Percentiles rank a stretch among this genome's conserved stretches.
These are phyloP conservation scores for Vitis rotundifolia DNA, from an alignment of 164 flowering plant genomes.

Conservation along the genomic window DNA sequence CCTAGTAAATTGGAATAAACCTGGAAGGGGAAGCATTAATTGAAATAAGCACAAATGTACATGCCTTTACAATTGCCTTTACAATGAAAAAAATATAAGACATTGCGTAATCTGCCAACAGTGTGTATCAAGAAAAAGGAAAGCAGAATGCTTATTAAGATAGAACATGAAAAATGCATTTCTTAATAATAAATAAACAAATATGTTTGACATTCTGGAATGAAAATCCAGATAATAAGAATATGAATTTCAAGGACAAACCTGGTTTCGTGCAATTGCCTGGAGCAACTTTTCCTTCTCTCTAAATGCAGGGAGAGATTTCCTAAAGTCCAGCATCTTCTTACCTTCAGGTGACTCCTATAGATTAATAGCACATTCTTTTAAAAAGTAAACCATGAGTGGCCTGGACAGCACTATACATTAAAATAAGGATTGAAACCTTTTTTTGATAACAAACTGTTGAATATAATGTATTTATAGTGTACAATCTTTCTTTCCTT, in stretches of 20 bases:
- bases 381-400: neutral
- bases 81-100: too few relatives aligned
- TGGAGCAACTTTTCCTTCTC: conserved; percentile 90
- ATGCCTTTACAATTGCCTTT: too few relatives aligned
- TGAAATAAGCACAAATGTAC: too few relatives aligned
- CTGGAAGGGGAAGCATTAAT: too few relatives aligned
- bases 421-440: neutral
- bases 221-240: conserved; percentile 13
- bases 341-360: conserved; percentile 97
- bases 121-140: too few relatives aligned
- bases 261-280: conserved; percentile 97
- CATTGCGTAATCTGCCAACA: too few relatives aligned
- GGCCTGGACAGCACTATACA: neutral
- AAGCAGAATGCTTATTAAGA: conserved; percentile 8
- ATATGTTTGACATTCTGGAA: neutral
- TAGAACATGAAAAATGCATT: conserved; percentile 1
- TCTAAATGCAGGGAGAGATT: conserved; percentile 81
- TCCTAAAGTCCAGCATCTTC: conserved; percentile 76
- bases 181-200: neutral
- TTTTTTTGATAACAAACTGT: too few relatives aligned
- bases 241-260: conserved; percentile 27
- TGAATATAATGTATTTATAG: too few relatives aligned
- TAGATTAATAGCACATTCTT: conserved; percentile 3
- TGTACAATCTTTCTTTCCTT: too few relatives aligned
- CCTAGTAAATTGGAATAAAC: too few relatives aligned